These are phyloP conservation scores for Raphanus sativus DNA, from an alignment of 345 rosid species.

Conservation along the genomic window DNA sequence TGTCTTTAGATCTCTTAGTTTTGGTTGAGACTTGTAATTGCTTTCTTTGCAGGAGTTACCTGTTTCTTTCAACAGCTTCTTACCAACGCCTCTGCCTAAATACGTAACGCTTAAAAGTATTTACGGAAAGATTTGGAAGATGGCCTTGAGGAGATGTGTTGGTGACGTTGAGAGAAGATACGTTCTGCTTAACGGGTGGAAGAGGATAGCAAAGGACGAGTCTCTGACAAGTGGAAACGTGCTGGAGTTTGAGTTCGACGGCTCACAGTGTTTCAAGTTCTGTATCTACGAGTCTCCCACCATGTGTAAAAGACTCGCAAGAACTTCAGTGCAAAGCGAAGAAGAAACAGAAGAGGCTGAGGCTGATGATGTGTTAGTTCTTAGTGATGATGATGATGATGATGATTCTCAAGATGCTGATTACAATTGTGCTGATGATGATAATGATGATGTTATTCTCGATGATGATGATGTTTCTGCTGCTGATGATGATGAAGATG, in stretches of 20 bases:
- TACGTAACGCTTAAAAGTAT: conserved; percentile 7
- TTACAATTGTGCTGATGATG: neutral
- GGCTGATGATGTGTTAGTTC: neutral
- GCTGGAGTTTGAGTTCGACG: conserved; percentile 21
- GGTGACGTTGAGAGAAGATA: conserved; percentile 13
- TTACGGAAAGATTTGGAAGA: conserved; percentile 14
- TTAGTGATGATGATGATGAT: neutral
- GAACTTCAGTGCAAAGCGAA: neutral
- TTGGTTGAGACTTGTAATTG: neutral
- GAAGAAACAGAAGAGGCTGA: neutral
- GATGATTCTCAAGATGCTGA: conserved; percentile 1
- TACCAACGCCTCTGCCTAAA: conserved; percentile 16
- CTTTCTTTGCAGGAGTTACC: conserved; percentile 17
- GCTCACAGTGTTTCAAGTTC: conserved; percentile 12
- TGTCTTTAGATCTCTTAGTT: neutral
- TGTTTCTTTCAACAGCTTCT: conserved; percentile 8
- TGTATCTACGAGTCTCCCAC: conserved; percentile 6
- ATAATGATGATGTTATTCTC: neutral
- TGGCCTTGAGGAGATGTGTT: conserved; percentile 1
- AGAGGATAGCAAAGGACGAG: conserved; percentile 16
- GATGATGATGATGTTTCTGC: neutral
- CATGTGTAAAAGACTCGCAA: conserved; percentile 20
- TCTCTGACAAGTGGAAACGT: conserved; percentile 6
- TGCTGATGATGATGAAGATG: neutral
- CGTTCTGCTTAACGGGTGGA: conserved; percentile 20